A percentile compares a stretch with the other conserved stretches of the same genome.
phyloP scores from a whole-genome alignment of 2,329 filamentous ascomycete genomes.

The Arthrobotrys conoides region DNA sequence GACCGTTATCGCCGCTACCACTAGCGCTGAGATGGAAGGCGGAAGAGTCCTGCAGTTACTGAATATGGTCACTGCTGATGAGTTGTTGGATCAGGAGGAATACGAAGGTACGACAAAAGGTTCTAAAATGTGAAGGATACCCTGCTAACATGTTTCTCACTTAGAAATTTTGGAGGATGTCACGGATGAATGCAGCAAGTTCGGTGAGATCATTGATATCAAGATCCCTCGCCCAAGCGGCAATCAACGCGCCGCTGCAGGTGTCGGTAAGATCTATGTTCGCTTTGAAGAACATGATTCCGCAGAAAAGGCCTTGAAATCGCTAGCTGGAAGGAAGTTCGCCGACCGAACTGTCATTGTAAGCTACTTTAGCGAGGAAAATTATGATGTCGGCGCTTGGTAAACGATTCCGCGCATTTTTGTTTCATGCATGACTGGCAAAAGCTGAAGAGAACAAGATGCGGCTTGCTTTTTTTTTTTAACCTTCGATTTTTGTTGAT shows the following conservation, averaged over 20 bases:
- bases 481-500: conserved; percentile 40
- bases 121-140: not conserved
- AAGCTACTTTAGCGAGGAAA: conserved; percentile 98
- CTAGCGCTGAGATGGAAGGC: conserved; percentile 81
- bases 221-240: conserved; percentile 92
- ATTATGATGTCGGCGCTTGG: conserved; percentile 93
- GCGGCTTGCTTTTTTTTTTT: not conserved
- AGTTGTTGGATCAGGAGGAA: conserved; percentile 92
- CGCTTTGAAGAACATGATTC: conserved; percentile 86
- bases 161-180: conserved; percentile 97
- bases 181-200: conserved; percentile 92
- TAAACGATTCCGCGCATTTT: conserved; percentile 68
- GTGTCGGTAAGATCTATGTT: conserved; percentile 97
- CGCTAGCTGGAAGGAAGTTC: conserved; percentile 95
- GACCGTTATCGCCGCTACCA: conserved; percentile 95
- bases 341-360: conserved; percentile 95
- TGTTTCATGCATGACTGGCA: not conserved
- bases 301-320: conserved; percentile 85
- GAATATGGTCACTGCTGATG: conserved; percentile 98
- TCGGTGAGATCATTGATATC: conserved; percentile 84
- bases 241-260: conserved; percentile 84
- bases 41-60: conserved; percentile 90
- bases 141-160: conserved; percentile 8
- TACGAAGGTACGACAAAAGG: conserved; percentile 80
- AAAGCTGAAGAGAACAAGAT: not conserved